Evolutionary conservation across 208 protist genomes (phyloP), one percentile per base, ranked within the genome.

Genomic region (Crithidia brevicula): DNA sequence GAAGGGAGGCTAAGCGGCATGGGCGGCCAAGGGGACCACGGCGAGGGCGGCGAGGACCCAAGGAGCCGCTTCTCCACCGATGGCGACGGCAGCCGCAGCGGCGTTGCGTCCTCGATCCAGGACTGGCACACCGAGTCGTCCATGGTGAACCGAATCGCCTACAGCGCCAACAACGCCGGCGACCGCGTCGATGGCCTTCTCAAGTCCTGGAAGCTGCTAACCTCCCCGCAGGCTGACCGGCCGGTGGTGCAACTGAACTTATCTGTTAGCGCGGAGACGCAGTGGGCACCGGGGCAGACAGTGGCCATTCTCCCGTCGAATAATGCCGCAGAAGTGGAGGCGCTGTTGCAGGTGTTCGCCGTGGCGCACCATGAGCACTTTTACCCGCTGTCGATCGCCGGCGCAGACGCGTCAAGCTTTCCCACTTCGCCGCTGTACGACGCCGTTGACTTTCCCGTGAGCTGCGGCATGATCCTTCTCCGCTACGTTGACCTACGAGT

Each of bases 211-310:
- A 54, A 53, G 33, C 36, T 66, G 38, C 62, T 85, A 3, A 85
- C 77, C 3, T 50, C 67, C 23, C 11, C 59, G 9, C 27, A 49
- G 15, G 70, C 46, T 9, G 51, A 69, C 10, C 25, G 61, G 4
- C 46, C 58, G 4, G 77, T 85, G 34, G 16, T 86, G n/a, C 74
- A 83, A 33, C 52, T 89, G 27, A 59, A 81, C 51, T 45, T 89
- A 5, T 43, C 31, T 0, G 79, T 86, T 16, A 51, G 38, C 10
- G 28, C 20, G 1, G 74, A 67, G 30, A 68, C 67, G 50, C 51
- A 73, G 38, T 94, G 85, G 84, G 4, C 27, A 4, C 86, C 88
- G 3, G 88, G 88, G 13, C 85, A 94, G 61, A 74, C 83, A 1
- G 75, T 94, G 27, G 51, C 73, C 16, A 53, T 94, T 18, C 43